Percentiles rank a stretch among this genome's conserved stretches.
phyloP scores from a whole-genome alignment of 306 rosid species.

The Acmispon strigosus region DNA sequence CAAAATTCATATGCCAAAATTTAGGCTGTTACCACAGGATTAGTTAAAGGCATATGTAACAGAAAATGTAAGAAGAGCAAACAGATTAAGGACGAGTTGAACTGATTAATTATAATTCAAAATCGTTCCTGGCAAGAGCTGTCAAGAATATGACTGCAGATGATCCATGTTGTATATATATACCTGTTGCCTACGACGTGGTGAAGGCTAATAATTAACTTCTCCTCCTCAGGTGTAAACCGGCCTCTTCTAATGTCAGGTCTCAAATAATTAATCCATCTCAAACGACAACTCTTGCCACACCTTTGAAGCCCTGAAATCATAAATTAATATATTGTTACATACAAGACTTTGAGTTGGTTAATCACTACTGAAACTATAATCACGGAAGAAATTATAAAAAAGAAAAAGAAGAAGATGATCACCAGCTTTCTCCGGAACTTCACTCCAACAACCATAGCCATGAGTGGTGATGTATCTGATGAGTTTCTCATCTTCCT shows the following conservation, averaged over 20 bases:
- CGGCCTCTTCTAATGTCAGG: conserved; percentile 98
- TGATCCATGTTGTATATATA: too few relatives aligned
- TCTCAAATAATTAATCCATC: conserved; percentile 97
- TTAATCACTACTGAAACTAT: neutral
- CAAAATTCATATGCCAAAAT: too few relatives aligned
- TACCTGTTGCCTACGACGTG: conserved; percentile 82
- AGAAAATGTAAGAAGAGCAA: neutral
- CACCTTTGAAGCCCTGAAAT: conserved; percentile 87
- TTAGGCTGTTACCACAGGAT: too few relatives aligned
- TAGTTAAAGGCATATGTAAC: too few relatives aligned
- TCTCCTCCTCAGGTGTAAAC: conserved; percentile 90
- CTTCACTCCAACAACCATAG: conserved; percentile 98
- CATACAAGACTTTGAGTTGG: neutral
- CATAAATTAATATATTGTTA: neutral
- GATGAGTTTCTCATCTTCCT: conserved; percentile 92
- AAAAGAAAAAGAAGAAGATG: too few relatives aligned
- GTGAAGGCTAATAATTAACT: conserved; percentile 83
- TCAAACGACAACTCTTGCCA: conserved; percentile 89
- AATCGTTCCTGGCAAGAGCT: too few relatives aligned
- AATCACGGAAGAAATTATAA: neutral
- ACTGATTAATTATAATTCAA: neutral
- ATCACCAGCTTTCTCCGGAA: conserved; percentile 84
- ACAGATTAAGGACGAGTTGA: neutral
- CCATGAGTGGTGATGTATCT: conserved; percentile 83
- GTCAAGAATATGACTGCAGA: too few relatives aligned